Evolutionary conservation across 257 asterid genomes (phyloP).

Genomic region (Buddleja alternifolia): DNA sequence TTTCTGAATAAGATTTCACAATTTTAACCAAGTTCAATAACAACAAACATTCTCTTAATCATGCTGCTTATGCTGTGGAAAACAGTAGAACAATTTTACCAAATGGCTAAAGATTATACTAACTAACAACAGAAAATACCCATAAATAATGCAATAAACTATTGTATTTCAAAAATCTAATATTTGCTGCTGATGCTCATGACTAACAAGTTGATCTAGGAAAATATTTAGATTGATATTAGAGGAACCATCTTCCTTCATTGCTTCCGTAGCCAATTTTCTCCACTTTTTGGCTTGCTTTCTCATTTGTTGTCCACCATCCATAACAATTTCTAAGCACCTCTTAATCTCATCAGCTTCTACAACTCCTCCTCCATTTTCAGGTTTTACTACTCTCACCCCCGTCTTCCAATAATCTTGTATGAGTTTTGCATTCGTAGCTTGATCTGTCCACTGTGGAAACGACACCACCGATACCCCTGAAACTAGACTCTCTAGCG

Average conservation of each 20-base stretch:
- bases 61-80: too few species aligned
- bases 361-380: conserved; percentile 17
- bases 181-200: too few species aligned
- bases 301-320: conserved; percentile 33
- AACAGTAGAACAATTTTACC: too few species aligned
- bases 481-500: conserved; percentile 41
- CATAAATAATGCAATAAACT: too few species aligned
- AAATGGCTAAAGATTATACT: too few species aligned
- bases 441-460: conserved; percentile 61
- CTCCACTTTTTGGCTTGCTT: conserved; percentile 43
- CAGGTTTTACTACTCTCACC: conserved; percentile 29
- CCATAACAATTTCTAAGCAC: conserved; percentile 42
- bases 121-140: too few species aligned
- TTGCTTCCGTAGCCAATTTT: conserved; percentile 44
- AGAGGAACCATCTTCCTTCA: conserved; percentile 40
- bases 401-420: conserved; percentile 57
- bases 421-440: conserved; percentile 50
- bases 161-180: too few species aligned
- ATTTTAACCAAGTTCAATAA: too few species aligned
- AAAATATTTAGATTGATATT: conserved; percentile 37
- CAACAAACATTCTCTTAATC: too few species aligned
- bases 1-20: too few species aligned
- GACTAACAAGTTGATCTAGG: conserved; percentile 23
- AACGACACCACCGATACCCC: conserved; percentile 50
- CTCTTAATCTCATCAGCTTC: conserved; percentile 38